A percentile compares a stretch with the other conserved stretches of the same genome.
Conservation (phyloP, 2,329 filamentous ascomycete genomes). For the Xylariaceae sp. region DNA sequence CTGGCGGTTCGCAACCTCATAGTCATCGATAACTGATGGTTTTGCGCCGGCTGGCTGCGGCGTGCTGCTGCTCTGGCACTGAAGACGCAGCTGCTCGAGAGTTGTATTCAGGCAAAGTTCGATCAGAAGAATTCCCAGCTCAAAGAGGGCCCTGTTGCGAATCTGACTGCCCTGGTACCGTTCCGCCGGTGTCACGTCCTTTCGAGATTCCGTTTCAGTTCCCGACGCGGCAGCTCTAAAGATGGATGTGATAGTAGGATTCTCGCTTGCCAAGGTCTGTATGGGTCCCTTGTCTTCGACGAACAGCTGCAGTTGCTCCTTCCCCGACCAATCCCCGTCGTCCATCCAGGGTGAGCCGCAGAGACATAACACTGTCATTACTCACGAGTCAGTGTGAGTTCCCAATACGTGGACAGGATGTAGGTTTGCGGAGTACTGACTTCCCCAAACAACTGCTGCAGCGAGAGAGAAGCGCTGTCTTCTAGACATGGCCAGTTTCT, state of each 20-base stretch:
- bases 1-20: background rate
- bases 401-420: too few species aligned
- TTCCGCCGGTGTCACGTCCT: background rate
- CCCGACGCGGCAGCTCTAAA: conserved; percentile 1
- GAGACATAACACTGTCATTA: too few species aligned
- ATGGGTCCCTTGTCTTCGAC: background rate
- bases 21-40: conserved; percentile 1
- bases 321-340: conserved; percentile 1
- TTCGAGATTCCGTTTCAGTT: background rate
- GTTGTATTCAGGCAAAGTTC: conserved; percentile 5
- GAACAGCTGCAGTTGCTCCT: background rate
- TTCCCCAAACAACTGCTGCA: background rate
- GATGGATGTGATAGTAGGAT: conserved; percentile 1
- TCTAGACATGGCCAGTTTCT: background rate
- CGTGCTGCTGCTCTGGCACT: background rate
- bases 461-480: background rate
- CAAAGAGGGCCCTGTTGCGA: conserved; percentile 3
- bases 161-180: background rate
- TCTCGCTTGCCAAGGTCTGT: background rate
- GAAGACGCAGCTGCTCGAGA: conserved; percentile 1
- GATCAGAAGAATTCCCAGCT: conserved; percentile 3
- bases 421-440: too few species aligned
- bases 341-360: conserved; percentile 1
- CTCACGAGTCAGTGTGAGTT: too few species aligned
- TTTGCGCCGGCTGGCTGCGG: background rate